These are phyloP conservation scores for Botrytis tulipae DNA, from an alignment of 2,329 filamentous ascomycete genomes.

Conservation along the genomic window DNA sequence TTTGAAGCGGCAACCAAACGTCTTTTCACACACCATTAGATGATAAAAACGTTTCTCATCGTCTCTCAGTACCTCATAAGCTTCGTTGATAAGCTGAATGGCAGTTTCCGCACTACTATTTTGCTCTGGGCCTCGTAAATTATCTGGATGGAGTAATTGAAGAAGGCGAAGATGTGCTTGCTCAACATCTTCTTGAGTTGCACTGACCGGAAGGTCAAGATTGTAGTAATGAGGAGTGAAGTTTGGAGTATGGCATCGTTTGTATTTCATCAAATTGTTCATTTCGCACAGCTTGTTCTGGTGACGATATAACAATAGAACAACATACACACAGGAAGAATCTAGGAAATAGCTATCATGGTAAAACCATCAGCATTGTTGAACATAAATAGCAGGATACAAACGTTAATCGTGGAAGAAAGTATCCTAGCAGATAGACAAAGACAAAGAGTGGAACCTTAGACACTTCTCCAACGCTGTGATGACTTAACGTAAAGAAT, in stretches of 20 bases:
- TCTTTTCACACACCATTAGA: background rate
- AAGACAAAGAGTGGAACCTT: slow-evolving; percentile 6
- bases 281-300: background rate
- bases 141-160: background rate
- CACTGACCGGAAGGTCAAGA: slow-evolving; percentile 6
- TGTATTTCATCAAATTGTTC: background rate
- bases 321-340: background rate
- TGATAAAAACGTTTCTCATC: background rate
- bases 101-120: background rate
- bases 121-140: background rate
- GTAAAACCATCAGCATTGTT: background rate
- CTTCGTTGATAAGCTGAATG: background rate
- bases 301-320: background rate
- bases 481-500: background rate
- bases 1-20: background rate
- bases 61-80: background rate
- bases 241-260: background rate
- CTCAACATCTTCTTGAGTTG: background rate
- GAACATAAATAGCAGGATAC: background rate
- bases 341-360: background rate
- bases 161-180: background rate
- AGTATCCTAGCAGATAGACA: background rate
- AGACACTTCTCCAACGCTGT: background rate
- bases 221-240: slow-evolving; percentile 16
- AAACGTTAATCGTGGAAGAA: background rate